Conservation (phyloP, 176 grass and related monocot species). For the Phoenix dactylifera region DNA sequence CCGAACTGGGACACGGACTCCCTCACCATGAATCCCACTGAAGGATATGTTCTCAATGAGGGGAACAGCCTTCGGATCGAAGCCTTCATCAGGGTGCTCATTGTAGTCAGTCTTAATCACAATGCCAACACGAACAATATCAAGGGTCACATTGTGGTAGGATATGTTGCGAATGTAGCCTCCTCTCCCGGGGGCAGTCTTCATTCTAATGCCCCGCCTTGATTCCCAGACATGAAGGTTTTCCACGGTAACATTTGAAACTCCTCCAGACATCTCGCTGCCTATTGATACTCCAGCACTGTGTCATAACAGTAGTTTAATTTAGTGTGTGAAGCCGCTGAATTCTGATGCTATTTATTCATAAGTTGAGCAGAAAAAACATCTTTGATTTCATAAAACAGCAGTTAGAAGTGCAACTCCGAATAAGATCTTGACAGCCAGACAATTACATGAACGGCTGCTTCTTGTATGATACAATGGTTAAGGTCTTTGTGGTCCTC, state of each 20-base stretch:
- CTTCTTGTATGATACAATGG: too few relatives aligned
- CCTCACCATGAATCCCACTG: not conserved
- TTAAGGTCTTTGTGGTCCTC: too few relatives aligned
- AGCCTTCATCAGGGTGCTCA: slow-evolving; percentile 1
- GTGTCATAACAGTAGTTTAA: not conserved
- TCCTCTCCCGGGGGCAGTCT: slow-evolving; percentile 9
- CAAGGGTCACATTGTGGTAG: slow-evolving; percentile 1
- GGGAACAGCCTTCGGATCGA: slow-evolving; percentile 2
- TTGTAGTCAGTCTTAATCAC: slow-evolving; percentile 19
- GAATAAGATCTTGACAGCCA: too few relatives aligned
- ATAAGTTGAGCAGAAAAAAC: too few relatives aligned
- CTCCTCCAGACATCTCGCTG: slow-evolving; percentile 17
- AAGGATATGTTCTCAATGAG: slow-evolving; percentile 8
- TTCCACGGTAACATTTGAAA: slow-evolving; percentile 9
- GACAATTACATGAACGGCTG: too few relatives aligned
- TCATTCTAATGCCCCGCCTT: slow-evolving; percentile 12
- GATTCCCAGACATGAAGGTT: slow-evolving; percentile 7
- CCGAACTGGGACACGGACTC: too few relatives aligned
- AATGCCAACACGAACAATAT: slow-evolving; percentile 10
- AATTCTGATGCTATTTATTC: too few relatives aligned
- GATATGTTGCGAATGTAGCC: slow-evolving; percentile 4
- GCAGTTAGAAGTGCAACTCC: too few relatives aligned
- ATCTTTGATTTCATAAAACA: too few relatives aligned
- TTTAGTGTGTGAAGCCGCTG: too few relatives aligned
- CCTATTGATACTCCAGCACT: slow-evolving; percentile 18